These are phyloP conservation scores for Firmiana major DNA, from an alignment of 345 rosid species.

Conservation along the genomic window DNA sequence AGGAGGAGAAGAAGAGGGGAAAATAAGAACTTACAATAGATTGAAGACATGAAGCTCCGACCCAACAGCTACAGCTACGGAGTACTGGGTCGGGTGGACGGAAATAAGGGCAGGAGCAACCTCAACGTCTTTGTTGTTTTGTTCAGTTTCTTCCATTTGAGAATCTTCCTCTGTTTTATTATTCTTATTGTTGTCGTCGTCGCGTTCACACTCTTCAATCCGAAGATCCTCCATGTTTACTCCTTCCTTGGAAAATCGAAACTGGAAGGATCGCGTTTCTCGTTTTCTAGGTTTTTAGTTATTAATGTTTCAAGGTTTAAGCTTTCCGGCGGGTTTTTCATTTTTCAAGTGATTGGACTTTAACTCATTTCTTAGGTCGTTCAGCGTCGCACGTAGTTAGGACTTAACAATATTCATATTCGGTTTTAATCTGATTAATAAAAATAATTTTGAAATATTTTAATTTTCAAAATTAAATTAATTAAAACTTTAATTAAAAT, in stretches of 20 bases:
- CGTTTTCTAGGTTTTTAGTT: not conserved
- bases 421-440: too few relatives aligned
- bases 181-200: not conserved
- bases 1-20: not conserved
- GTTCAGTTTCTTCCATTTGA: conserved; percentile 54
- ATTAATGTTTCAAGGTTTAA: not conserved
- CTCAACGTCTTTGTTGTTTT: conserved; percentile 43
- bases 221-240: conserved; percentile 9
- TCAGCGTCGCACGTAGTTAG: too few relatives aligned
- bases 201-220: conserved; percentile 13
- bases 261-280: not conserved
- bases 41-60: conserved; percentile 83
- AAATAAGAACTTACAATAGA: conserved; percentile 46
- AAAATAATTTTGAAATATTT: too few relatives aligned
- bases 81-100: conserved; percentile 64
- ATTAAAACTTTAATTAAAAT: too few relatives aligned
- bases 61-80: conserved; percentile 72
- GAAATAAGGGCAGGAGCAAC: conserved; percentile 79
- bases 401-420: too few relatives aligned
- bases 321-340: not conserved
- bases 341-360: not conserved
- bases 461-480: too few relatives aligned
- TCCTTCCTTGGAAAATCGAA: not conserved
- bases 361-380: not conserved
- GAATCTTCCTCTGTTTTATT: conserved; percentile 7